These are phyloP conservation scores for Penicillium occitanis DNA, from an alignment of 2,329 filamentous ascomycete species.

Conservation along the genomic window DNA sequence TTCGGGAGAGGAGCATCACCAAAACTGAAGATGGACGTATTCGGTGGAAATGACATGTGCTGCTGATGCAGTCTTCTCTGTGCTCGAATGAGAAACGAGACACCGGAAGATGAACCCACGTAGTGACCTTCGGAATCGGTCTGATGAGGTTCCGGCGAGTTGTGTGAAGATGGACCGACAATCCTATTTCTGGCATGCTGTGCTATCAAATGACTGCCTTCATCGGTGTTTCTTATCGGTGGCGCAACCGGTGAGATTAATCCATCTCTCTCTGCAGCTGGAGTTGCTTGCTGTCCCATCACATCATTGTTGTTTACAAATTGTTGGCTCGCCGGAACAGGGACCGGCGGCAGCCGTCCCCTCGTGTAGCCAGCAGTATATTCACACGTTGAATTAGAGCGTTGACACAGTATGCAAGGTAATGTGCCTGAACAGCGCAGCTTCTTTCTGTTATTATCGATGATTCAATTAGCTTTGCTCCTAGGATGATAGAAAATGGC, in stretches of 20 bases:
- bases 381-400: constrained; percentile 34
- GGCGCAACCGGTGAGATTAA: background rate
- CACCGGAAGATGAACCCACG: background rate
- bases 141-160: background rate
- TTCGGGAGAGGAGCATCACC: background rate
- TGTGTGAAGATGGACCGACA: background rate
- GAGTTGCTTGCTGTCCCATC: background rate
- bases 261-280: background rate
- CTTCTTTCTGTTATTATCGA: background rate
- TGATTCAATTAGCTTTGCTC: background rate
- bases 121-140: background rate
- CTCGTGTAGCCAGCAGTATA: constrained; percentile 54
- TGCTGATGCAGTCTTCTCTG: background rate
- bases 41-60: background rate
- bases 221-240: background rate
- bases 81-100: background rate
- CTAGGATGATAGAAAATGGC: background rate
- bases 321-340: constrained; percentile 27
- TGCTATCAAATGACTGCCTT: background rate
- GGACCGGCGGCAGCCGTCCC: constrained; percentile 42
- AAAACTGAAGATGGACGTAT: background rate
- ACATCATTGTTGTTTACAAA: background rate
- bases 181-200: background rate
- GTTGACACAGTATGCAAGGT: background rate
- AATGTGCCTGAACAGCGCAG: background rate